Evolutionary conservation across 2,329 filamentous ascomycete genomes (phyloP).

Genomic region (Colletotrichum gigasporum): DNA sequence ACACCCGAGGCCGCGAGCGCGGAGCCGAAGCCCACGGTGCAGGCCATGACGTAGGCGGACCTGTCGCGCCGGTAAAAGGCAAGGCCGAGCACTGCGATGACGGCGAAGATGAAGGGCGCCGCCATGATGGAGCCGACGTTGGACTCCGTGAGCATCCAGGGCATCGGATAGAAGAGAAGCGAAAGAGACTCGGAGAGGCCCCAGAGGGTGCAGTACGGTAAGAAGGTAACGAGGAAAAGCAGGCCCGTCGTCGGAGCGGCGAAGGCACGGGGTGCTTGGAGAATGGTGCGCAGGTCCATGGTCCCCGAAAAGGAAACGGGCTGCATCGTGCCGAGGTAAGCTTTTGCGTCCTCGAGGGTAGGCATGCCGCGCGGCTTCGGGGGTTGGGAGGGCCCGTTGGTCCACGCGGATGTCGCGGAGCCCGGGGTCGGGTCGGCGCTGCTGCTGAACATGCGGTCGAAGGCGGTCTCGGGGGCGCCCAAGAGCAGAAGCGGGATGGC

Average conservation of each 20-base stretch:
- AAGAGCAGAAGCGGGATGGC: slow-evolving; percentile 58
- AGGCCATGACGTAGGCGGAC: slow-evolving; percentile 42
- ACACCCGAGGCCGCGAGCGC: slow-evolving; percentile 51
- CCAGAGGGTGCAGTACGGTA: slow-evolving; percentile 59
- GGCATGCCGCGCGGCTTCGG: slow-evolving; percentile 34
- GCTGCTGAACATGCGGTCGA: slow-evolving; percentile 49
- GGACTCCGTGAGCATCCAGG: slow-evolving; percentile 49
- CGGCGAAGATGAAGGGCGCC: slow-evolving; percentile 53
- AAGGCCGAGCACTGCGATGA: slow-evolving; percentile 43
- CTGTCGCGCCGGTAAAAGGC: slow-evolving; percentile 44
- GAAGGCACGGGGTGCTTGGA: slow-evolving; percentile 59
- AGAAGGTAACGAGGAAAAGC: slow-evolving; percentile 53
- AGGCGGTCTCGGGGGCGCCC: slow-evolving; percentile 62
- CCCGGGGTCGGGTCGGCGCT: slow-evolving; percentile 27
- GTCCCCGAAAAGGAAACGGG: slow-evolving; percentile 47
- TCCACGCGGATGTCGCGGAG: slow-evolving; percentile 26
- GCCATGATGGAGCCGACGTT: slow-evolving; percentile 55
- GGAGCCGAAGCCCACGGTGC: slow-evolving; percentile 47
- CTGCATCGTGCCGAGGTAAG: slow-evolving; percentile 51
- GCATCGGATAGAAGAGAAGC: slow-evolving; percentile 55
- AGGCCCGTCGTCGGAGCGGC: slow-evolving; percentile 59
- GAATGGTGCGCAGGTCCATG: slow-evolving; percentile 41
- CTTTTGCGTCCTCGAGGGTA: slow-evolving; percentile 42
- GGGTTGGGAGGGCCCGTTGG: neutral
- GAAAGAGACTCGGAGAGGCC: slow-evolving; percentile 55